phyloP scores from a whole-genome alignment of 2,329 filamentous ascomycete genomes.

The Ceratocystiopsis brevicomis region DNA sequence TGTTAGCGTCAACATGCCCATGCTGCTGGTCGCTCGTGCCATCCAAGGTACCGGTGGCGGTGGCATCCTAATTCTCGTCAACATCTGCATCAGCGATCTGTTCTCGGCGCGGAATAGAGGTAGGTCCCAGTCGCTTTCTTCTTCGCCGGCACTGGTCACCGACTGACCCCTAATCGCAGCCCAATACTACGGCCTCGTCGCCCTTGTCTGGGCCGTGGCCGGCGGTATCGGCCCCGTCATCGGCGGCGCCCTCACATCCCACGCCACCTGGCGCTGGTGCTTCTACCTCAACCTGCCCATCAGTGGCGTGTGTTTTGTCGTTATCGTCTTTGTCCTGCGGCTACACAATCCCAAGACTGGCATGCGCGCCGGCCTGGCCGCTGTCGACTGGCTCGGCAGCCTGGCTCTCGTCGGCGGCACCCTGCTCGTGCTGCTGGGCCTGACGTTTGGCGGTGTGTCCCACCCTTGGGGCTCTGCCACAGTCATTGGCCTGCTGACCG shows the following conservation, averaged over 20 bases:
- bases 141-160: too few species aligned
- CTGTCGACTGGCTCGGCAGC: conserved; percentile 40
- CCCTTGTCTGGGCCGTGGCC: conserved; percentile 48
- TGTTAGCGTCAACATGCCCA: conserved; percentile 23
- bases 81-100: conserved; percentile 33
- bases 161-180: conserved; percentile 10
- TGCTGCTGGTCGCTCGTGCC: conserved; percentile 27
- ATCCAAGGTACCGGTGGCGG: conserved; percentile 33
- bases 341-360: conserved; percentile 50
- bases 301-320: conserved; percentile 23
- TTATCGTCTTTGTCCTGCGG: conserved; percentile 43
- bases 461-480: conserved; percentile 58
- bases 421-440: conserved; percentile 68
- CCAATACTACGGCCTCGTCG: conserved; percentile 43
- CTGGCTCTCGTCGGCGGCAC: conserved; percentile 53
- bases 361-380: conserved; percentile 39
- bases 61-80: conserved; percentile 31
- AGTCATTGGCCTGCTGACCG: conserved; percentile 60
- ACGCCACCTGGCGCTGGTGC: conserved; percentile 47
- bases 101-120: conserved; percentile 26
- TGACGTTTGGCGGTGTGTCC: conserved; percentile 64
- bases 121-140: background rate
- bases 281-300: conserved; percentile 41
- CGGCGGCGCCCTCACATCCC: conserved; percentile 42
- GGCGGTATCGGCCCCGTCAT: conserved; percentile 40